A percentile compares a stretch with the other conserved stretches of the same genome.
These are phyloP conservation scores for Psilocybe sp. DNA, from an alignment of 768 basidiomycete genomes.

Conservation along the genomic window DNA sequence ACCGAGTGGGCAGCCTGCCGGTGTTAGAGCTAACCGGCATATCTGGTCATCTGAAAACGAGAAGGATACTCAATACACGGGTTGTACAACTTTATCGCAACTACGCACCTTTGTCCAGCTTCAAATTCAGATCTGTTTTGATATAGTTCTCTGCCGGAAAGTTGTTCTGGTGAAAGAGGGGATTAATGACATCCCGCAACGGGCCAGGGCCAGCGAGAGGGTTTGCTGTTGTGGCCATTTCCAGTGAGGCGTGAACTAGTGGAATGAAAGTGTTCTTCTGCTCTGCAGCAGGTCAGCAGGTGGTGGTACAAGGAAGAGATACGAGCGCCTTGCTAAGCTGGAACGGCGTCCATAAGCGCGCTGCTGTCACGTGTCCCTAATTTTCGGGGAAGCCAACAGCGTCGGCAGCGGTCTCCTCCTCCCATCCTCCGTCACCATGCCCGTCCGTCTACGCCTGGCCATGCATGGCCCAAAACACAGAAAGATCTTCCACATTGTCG, in stretches of 20 bases:
- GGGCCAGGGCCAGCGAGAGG: constrained; percentile 56
- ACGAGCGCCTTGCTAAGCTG: background rate
- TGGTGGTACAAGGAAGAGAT: background rate
- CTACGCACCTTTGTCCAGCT: constrained; percentile 83
- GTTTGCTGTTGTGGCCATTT: constrained; percentile 30
- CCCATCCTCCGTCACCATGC: constrained; percentile 45
- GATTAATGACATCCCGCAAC: constrained; percentile 71
- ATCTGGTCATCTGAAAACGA: constrained; percentile 83
- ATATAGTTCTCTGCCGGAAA: constrained; percentile 78
- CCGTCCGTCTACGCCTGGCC: constrained; percentile 82
- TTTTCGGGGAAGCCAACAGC: constrained; percentile 5
- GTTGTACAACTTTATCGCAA: background rate
- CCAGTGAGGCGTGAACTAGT: too few relatives aligned
- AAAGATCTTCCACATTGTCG: constrained; percentile 84
- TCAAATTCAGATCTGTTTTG: constrained; percentile 79
- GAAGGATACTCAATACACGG: background rate
- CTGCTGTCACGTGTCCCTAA: constrained; percentile 16
- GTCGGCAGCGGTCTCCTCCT: background rate
- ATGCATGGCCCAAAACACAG: constrained; percentile 75
- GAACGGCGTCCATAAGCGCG: background rate
- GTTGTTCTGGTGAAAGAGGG: constrained; percentile 94
- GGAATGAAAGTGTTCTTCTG: background rate
- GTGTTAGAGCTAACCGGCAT: constrained; percentile 78
- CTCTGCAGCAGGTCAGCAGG: background rate
- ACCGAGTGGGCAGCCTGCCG: constrained; percentile 86